Percentiles rank a stretch among this genome's conserved stretches.
These are phyloP conservation scores for Fusarium sp. DNA, from an alignment of 2,329 filamentous ascomycete species.

Conservation along the genomic window DNA sequence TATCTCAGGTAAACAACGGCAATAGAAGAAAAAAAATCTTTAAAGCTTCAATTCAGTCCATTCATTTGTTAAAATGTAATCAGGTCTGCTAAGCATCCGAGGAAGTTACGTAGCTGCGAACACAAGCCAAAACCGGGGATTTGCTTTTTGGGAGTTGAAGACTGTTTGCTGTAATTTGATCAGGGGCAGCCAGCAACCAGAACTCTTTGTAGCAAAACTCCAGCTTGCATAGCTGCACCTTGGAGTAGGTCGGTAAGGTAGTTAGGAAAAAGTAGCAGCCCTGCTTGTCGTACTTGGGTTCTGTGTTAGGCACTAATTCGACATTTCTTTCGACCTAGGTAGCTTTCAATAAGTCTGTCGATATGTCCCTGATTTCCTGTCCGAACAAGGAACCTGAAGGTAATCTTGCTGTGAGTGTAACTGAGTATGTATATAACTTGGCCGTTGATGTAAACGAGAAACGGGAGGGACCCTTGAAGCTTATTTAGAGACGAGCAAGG, in stretches of 20 bases:
- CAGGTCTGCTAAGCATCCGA: neutral
- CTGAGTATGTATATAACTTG: neutral
- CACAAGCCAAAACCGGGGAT: neutral
- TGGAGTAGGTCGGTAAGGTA: neutral
- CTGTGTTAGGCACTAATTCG: neutral
- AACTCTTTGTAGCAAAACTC: neutral
- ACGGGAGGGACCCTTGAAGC: neutral
- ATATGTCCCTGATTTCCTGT: neutral
- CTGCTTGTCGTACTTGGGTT: neutral
- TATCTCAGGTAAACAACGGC: neutral
- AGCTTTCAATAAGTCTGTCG: neutral
- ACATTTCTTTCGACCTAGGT: neutral
- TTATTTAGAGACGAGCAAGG: neutral
- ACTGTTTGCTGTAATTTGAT: conserved; percentile 3
- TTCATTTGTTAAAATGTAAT: neutral
- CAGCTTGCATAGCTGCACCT: neutral
- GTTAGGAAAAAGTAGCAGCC: neutral
- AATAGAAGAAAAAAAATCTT: neutral
- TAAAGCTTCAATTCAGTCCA: neutral
- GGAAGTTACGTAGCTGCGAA: neutral
- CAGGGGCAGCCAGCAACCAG: neutral
- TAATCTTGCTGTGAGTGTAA: neutral
- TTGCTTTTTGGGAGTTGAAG: conserved; percentile 2
- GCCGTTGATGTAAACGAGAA: neutral
- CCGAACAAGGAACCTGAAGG: neutral